phyloP scores from a whole-genome alignment of 495 filamentous ascomycete species.

The Daldinia caldariorum region DNA sequence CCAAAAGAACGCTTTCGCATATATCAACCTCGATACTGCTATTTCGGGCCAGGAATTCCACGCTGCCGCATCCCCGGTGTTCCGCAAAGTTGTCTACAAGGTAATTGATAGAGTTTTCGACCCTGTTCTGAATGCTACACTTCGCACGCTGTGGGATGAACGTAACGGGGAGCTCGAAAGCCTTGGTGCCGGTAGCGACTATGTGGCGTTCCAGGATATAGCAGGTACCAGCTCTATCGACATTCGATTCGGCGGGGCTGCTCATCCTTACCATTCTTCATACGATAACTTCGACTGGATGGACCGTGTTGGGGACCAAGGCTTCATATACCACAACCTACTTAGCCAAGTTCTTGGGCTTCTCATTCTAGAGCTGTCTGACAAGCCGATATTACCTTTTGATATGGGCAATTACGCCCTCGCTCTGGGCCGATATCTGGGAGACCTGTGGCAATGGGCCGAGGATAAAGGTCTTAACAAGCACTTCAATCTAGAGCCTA shows the following conservation, averaged over 20 bases:
- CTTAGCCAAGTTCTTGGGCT: slow-evolving; percentile 83
- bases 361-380: slow-evolving; percentile 84
- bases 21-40: slow-evolving; percentile 91
- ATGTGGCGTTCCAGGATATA: slow-evolving; percentile 90
- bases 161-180: slow-evolving; percentile 70
- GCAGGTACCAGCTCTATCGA: slow-evolving; percentile 92
- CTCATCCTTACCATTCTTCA: slow-evolving; percentile 84
- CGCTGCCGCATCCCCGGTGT: slow-evolving; percentile 81
- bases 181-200: slow-evolving; percentile 85
- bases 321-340: slow-evolving; percentile 81
- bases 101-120: slow-evolving; percentile 78
- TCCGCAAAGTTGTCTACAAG: slow-evolving; percentile 73
- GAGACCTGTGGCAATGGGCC: slow-evolving; percentile 72
- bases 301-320: slow-evolving; percentile 78
- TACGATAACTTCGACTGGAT: slow-evolving; percentile 93
- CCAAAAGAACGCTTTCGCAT: slow-evolving; percentile 77
- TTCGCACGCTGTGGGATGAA: slow-evolving; percentile 80
- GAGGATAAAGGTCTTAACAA: slow-evolving; percentile 61
- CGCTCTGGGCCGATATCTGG: slow-evolving; percentile 67
- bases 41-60: slow-evolving; percentile 78
- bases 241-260: slow-evolving; percentile 76
- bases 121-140: slow-evolving; percentile 73
- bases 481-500: slow-evolving; percentile 64
- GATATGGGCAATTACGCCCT: slow-evolving; percentile 73
- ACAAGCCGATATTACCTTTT: slow-evolving; percentile 82